These are phyloP conservation scores for Tricholoma sp. DNA, from an alignment of 768 basidiomycete species.

Conservation along the genomic window DNA sequence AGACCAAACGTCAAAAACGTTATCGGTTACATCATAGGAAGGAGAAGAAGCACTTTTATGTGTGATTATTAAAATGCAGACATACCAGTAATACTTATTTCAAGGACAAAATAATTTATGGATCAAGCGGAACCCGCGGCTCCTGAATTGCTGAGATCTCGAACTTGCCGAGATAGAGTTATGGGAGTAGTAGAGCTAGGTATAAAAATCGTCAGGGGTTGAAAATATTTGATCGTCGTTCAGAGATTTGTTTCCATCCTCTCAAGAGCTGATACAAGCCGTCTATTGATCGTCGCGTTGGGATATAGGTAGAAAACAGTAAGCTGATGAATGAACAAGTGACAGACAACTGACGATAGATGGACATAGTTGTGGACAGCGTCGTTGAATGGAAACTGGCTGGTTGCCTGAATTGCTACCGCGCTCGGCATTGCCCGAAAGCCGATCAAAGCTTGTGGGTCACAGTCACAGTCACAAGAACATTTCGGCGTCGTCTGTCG, in stretches of 20 bases:
- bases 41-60: neutral
- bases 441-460: conserved; percentile 48
- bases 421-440: conserved; percentile 47
- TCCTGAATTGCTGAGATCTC: conserved; percentile 6
- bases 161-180: conserved; percentile 10
- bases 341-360: neutral
- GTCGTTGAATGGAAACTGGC: neutral
- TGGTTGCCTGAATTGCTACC: neutral
- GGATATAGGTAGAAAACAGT: neutral
- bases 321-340: too few relatives aligned
- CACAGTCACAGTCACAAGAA: conserved; percentile 20
- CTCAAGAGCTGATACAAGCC: neutral
- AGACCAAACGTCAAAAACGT: conserved; percentile 13
- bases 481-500: conserved; percentile 11
- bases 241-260: neutral
- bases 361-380: neutral
- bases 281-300: neutral
- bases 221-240: neutral
- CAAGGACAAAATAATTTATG: neutral
- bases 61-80: neutral
- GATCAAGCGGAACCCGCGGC: conserved; percentile 14
- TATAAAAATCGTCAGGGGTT: conserved; percentile 5
- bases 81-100: neutral
- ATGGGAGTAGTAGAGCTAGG: neutral
- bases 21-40: neutral